These are phyloP conservation scores for Pulicaria dysenterica DNA, from an alignment of 129 eudicot genomes.

Conservation along the genomic window DNA sequence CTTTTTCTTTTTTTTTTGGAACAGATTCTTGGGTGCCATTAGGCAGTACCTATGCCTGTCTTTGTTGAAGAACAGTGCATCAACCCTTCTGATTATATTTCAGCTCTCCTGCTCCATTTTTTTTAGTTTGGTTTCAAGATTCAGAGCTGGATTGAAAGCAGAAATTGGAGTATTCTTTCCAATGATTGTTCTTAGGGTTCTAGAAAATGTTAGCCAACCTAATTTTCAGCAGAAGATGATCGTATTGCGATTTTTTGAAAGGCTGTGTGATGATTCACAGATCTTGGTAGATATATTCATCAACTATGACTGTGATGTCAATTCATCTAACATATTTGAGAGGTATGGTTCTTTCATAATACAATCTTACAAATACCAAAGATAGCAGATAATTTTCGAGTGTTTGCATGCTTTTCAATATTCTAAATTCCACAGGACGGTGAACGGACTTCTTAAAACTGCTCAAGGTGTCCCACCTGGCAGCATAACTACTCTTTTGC, in stretches of 20 bases:
- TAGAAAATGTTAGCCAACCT: slow-evolving; percentile 96
- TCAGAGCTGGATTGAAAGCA: slow-evolving; percentile 98
- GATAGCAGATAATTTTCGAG: not conserved
- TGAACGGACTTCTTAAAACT: slow-evolving; percentile 97
- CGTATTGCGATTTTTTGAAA: slow-evolving; percentile 88
- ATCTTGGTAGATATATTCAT: slow-evolving; percentile 96
- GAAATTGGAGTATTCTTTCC: slow-evolving; percentile 99
- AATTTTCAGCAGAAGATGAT: slow-evolving; percentile 98
- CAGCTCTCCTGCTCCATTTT: slow-evolving; percentile 99
- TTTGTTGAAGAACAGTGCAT: slow-evolving; percentile 97
- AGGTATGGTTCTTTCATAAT: slow-evolving; percentile 54
- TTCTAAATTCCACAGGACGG: slow-evolving; percentile 58
- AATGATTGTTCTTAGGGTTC: slow-evolving; percentile 94
- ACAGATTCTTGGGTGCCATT: slow-evolving; percentile 98
- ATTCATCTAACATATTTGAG: slow-evolving; percentile 97
- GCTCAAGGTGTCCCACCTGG: slow-evolving; percentile 99
- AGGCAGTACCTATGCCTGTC: slow-evolving; percentile 95
- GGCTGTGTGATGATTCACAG: slow-evolving; percentile 92
- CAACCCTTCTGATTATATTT: slow-evolving; percentile 91
- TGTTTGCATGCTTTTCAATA: not conserved
- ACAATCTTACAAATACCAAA: not conserved
- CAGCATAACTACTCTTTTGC: slow-evolving; percentile 72
- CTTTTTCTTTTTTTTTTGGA: slow-evolving; percentile 20
- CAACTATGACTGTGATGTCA: slow-evolving; percentile 97
- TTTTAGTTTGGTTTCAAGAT: slow-evolving; percentile 93